Percentiles rank a stretch among this genome's conserved stretches.
Conservation (phyloP, 345 rosid genomes). For the Reutealis trisperma region DNA sequence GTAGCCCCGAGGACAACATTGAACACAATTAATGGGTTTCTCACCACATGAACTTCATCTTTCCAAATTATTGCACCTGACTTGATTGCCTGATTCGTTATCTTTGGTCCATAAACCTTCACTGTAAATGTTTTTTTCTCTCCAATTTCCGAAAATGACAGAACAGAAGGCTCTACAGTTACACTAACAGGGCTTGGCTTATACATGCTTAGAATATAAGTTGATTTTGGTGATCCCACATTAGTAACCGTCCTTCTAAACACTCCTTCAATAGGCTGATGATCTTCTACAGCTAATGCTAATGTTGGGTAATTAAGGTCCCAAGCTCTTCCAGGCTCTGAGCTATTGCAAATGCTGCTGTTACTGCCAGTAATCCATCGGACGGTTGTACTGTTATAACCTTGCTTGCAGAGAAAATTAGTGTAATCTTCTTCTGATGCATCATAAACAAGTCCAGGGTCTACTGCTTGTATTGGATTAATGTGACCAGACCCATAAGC, state of each 20-base stretch:
- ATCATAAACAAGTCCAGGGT: constrained; percentile 43
- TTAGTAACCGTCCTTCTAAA: constrained; percentile 51
- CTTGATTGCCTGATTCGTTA: constrained; percentile 30
- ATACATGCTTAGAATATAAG: constrained; percentile 21
- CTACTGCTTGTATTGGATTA: constrained; percentile 34
- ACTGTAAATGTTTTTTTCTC: constrained; percentile 34
- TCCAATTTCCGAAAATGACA: constrained; percentile 33
- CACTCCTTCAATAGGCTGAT: constrained; percentile 17
- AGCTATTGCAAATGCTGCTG: constrained; percentile 28
- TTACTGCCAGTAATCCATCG: constrained; percentile 33
- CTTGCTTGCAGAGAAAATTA: constrained; percentile 50
- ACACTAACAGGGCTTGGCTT: constrained; percentile 22
- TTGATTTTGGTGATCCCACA: constrained; percentile 42
- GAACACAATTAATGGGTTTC: background rate
- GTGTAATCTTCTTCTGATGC: constrained; percentile 22
- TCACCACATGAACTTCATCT: constrained; percentile 32
- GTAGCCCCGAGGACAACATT: background rate
- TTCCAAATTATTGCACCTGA: constrained; percentile 39
- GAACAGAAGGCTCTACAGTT: constrained; percentile 30
- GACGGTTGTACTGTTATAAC: constrained; percentile 34
- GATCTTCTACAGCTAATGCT: constrained; percentile 35
- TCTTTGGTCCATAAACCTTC: constrained; percentile 25
- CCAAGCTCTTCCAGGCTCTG: constrained; percentile 36
- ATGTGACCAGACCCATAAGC: constrained; percentile 45
- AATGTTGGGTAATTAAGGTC: constrained; percentile 49